Percentiles rank a stretch among this genome's conserved stretches.
Conservation (phyloP, 1,284 basidiomycete genomes). For the Boletus putidus region DNA sequence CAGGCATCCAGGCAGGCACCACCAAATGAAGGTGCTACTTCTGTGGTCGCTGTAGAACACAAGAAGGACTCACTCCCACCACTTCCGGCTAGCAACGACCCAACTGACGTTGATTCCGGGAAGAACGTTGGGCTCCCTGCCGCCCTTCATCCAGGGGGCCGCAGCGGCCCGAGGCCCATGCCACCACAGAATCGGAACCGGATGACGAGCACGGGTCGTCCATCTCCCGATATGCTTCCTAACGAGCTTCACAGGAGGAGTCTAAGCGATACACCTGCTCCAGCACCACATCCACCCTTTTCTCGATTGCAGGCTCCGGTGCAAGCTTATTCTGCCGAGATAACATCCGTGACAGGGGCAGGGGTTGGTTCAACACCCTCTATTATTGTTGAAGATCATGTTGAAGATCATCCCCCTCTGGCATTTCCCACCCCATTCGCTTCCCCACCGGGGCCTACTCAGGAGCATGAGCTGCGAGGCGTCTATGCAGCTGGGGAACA, state of each 20-base stretch:
- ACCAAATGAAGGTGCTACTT: neutral
- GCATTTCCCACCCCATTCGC: conserved; percentile 10
- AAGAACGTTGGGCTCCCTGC: conserved; percentile 39
- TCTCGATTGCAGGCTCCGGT: conserved; percentile 11
- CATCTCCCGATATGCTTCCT: conserved; percentile 11
- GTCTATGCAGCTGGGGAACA: neutral
- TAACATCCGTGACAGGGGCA: neutral
- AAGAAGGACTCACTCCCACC: conserved; percentile 39
- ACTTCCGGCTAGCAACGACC: conserved; percentile 36
- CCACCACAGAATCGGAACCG: conserved; percentile 27
- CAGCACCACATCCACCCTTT: conserved; percentile 6
- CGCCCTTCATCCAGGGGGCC: conserved; percentile 46
- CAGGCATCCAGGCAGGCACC: conserved; percentile 12
- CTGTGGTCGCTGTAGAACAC: conserved; percentile 10
- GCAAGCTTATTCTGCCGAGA: conserved; percentile 13
- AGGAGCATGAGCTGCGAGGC: neutral
- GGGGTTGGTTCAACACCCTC: conserved; percentile 19
- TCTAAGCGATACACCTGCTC: conserved; percentile 15
- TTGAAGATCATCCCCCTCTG: neutral
- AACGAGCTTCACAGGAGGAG: conserved; percentile 17
- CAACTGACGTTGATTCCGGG: conserved; percentile 11
- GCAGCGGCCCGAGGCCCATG: conserved; percentile 28
- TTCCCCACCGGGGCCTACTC: neutral
- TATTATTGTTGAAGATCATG: conserved; percentile 20
- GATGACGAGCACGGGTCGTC: conserved; percentile 10